Percentiles rank a stretch among this genome's conserved stretches.
Conservation (phyloP, 805 yeast genomes). For the Yarrowia deformans region DNA sequence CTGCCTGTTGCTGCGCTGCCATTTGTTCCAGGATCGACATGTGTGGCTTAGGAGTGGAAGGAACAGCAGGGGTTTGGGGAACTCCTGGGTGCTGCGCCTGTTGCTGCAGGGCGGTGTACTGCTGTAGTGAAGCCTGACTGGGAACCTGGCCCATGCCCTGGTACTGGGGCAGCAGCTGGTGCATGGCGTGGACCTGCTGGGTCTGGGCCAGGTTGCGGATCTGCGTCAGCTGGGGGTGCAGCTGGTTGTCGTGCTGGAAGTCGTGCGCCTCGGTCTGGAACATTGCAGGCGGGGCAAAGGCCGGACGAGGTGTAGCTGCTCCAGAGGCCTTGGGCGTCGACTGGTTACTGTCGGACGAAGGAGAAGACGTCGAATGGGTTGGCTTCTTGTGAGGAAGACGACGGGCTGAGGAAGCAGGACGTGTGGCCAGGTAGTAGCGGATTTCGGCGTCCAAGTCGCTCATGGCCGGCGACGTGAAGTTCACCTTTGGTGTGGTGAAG, state of each 20-base stretch:
- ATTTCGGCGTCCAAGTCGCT: conserved; percentile 30
- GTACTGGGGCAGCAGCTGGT: conserved; percentile 36
- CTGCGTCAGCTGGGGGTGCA: conserved; percentile 35
- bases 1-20: conserved; percentile 33
- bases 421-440: conserved; percentile 28
- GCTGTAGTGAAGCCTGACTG: conserved; percentile 7
- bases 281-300: conserved; percentile 28
- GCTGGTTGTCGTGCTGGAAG: conserved; percentile 24
- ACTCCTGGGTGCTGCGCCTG: conserved; percentile 17
- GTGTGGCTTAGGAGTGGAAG: conserved; percentile 26
- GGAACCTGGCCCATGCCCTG: conserved; percentile 25
- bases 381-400: conserved; percentile 11
- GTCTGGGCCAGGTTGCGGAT: conserved; percentile 31
- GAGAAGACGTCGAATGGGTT: neutral
- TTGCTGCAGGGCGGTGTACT: neutral
- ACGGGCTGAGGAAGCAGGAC: conserved; percentile 5
- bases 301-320: conserved; percentile 25
- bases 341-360: neutral
- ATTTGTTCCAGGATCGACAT: conserved; percentile 14
- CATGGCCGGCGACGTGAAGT: conserved; percentile 27
- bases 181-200: conserved; percentile 30
- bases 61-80: conserved; percentile 21
- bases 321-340: conserved; percentile 28
- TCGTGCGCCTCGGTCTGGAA: conserved; percentile 32
- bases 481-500: conserved; percentile 31